Evolutionary conservation across 2,329 filamentous ascomycete genomes (phyloP).

Genomic region (Ascosphaera acerosa): DNA sequence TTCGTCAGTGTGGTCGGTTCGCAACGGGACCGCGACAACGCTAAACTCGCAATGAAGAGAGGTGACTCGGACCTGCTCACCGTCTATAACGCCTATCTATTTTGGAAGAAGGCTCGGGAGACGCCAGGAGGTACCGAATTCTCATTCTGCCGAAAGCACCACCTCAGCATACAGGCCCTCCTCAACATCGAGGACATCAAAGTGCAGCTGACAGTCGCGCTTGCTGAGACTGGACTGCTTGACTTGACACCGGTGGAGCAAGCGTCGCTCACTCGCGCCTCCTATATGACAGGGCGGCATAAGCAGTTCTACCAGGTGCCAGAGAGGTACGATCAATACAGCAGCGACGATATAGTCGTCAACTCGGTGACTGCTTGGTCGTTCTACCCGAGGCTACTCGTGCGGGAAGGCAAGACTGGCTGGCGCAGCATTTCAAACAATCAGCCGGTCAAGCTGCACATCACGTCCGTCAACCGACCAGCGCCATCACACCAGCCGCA

Average conservation of each 20-base stretch:
- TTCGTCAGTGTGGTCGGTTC: conserved; percentile 73
- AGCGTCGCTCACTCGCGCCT: conserved; percentile 38
- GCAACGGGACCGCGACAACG: conserved; percentile 55
- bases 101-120: conserved; percentile 66
- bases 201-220: conserved; percentile 59
- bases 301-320: conserved; percentile 70
- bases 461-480: conserved; percentile 56
- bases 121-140: conserved; percentile 48
- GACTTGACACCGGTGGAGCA: conserved; percentile 50
- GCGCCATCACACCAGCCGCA: not conserved
- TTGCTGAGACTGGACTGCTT: conserved; percentile 68
- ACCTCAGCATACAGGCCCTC: conserved; percentile 67
- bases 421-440: conserved; percentile 86
- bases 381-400: conserved; percentile 83
- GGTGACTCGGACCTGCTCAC: conserved; percentile 66
- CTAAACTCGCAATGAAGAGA: conserved; percentile 52
- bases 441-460: conserved; percentile 66
- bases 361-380: conserved; percentile 73
- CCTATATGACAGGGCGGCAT: conserved; percentile 28
- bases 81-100: conserved; percentile 73
- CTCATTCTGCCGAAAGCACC: conserved; percentile 86
- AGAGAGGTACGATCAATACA: conserved; percentile 45
- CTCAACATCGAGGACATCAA: conserved; percentile 90
- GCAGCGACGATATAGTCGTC: conserved; percentile 53
- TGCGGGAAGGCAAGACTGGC: conserved; percentile 50